phyloP scores from a whole-genome alignment of 1,284 basidiomycete genomes.

The Inonotus hispidus region DNA sequence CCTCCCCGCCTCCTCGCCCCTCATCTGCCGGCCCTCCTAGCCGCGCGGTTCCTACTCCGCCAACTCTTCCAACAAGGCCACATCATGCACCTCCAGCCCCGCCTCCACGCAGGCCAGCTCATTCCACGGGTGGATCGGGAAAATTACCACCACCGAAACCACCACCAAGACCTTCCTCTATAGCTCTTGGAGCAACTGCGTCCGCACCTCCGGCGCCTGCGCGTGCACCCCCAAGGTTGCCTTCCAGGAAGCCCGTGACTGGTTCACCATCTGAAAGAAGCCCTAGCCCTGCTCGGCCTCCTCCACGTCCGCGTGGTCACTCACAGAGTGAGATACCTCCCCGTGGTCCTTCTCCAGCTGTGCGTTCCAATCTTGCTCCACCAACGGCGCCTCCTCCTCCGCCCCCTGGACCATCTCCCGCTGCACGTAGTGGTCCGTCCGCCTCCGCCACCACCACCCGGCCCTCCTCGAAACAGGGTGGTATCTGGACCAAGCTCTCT shows the following conservation, averaged over 20 bases:
- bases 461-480: slow-evolving; percentile 10
- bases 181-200: slow-evolving; percentile 15
- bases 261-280: slow-evolving; percentile 32
- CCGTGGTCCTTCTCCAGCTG: slow-evolving; percentile 22
- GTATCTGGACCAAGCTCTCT: slow-evolving; percentile 10
- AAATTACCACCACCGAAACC: slow-evolving; percentile 28
- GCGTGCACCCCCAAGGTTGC: slow-evolving; percentile 28
- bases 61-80: slow-evolving; percentile 28
- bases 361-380: not conserved
- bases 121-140: slow-evolving; percentile 18
- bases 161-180: slow-evolving; percentile 29
- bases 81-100: slow-evolving; percentile 23
- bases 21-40: slow-evolving; percentile 22
- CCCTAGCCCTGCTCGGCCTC: slow-evolving; percentile 29
- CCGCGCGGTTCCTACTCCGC: slow-evolving; percentile 25
- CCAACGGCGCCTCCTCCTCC: slow-evolving; percentile 27
- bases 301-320: slow-evolving; percentile 3
- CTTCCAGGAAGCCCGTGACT: slow-evolving; percentile 26
- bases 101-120: slow-evolving; percentile 21
- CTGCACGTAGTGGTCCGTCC: slow-evolving; percentile 24
- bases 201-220: slow-evolving; percentile 22
- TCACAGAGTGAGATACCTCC: slow-evolving; percentile 25
- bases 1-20: slow-evolving; percentile 27
- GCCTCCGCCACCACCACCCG: slow-evolving; percentile 21
- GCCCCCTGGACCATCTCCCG: slow-evolving; percentile 32